Evolutionary conservation across 352 stramenopile species (phyloP).

Genomic region (Pythium graminicola): DNA sequence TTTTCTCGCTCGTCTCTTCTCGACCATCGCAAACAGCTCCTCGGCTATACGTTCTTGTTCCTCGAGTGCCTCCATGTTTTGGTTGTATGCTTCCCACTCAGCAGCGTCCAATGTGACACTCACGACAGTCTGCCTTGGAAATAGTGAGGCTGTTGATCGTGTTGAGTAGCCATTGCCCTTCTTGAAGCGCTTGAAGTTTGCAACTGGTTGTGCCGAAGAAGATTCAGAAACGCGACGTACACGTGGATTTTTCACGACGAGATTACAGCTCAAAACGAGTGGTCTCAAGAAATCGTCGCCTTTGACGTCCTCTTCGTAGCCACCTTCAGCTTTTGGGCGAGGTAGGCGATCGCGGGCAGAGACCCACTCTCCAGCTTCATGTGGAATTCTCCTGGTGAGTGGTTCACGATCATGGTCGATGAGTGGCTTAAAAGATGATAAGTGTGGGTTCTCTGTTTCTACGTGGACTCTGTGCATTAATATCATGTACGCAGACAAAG

Average conservation of each 20-base stretch:
- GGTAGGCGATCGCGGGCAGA: slow-evolving; percentile 9
- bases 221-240: neutral
- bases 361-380: slow-evolving; percentile 3
- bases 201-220: no score
- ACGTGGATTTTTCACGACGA: slow-evolving; percentile 44
- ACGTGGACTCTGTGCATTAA: no score
- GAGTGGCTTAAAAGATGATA: neutral
- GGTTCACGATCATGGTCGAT: neutral
- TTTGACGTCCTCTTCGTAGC: neutral
- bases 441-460: neutral
- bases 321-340: neutral
- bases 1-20: slow-evolving; percentile 45
- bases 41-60: slow-evolving; percentile 81
- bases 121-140: slow-evolving; percentile 49
- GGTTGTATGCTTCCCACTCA: slow-evolving; percentile 43
- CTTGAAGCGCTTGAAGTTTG: slow-evolving; percentile 82
- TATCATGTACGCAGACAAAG: neutral
- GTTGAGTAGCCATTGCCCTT: slow-evolving; percentile 59
- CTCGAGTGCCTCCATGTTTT: slow-evolving; percentile 63
- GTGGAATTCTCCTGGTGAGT: neutral
- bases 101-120: slow-evolving; percentile 58
- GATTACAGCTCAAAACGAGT: slow-evolving; percentile 38
- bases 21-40: slow-evolving; percentile 74
- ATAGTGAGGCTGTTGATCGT: slow-evolving; percentile 36
- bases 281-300: slow-evolving; percentile 10